phyloP scores from a whole-genome alignment of 192 early-diverging fungal species.

The Kickxella alabastrina region DNA sequence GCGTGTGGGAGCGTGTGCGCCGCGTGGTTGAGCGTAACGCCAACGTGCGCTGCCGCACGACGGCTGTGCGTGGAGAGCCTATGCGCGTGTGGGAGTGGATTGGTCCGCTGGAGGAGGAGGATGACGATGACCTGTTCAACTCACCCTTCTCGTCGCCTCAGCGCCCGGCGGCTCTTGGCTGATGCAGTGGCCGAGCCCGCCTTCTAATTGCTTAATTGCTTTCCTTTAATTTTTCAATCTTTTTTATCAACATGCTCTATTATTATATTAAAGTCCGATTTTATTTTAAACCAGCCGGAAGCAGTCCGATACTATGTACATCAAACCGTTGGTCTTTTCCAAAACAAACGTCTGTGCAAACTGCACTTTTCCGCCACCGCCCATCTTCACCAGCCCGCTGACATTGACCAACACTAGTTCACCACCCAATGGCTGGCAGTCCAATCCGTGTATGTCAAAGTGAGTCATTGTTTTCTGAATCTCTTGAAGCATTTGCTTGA shows the following conservation, averaged over 20 bases:
- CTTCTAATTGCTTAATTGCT: neutral
- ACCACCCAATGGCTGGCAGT: conserved; percentile 19
- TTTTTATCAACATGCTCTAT: neutral
- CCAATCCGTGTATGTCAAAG: conserved; percentile 24
- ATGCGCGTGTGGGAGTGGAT: conserved; percentile 68
- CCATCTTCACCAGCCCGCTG: conserved; percentile 13
- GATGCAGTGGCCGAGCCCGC: too few relatives aligned
- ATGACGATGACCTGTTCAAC: conserved; percentile 2
- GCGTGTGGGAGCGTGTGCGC: conserved; percentile 59
- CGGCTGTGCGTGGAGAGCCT: conserved; percentile 57
- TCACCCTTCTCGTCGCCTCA: conserved; percentile 15
- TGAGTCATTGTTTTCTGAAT: conserved; percentile 3
- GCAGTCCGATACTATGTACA: conserved; percentile 36
- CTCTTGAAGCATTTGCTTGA: conserved; percentile 16
- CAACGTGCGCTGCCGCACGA: conserved; percentile 57
- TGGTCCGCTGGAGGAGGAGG: conserved; percentile 46
- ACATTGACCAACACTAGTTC: conserved; percentile 7
- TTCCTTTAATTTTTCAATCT: conserved; percentile 1
- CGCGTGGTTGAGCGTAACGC: conserved; percentile 55
- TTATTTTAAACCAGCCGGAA: conserved; percentile 31
- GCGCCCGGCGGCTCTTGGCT: neutral
- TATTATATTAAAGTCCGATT: neutral
- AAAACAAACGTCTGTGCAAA: conserved; percentile 37
- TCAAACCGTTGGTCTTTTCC: conserved; percentile 6
- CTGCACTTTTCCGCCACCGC: conserved; percentile 13